Evolutionary conservation across 1,284 basidiomycete species (phyloP).

Genomic region (Psilocybe mexicana): DNA sequence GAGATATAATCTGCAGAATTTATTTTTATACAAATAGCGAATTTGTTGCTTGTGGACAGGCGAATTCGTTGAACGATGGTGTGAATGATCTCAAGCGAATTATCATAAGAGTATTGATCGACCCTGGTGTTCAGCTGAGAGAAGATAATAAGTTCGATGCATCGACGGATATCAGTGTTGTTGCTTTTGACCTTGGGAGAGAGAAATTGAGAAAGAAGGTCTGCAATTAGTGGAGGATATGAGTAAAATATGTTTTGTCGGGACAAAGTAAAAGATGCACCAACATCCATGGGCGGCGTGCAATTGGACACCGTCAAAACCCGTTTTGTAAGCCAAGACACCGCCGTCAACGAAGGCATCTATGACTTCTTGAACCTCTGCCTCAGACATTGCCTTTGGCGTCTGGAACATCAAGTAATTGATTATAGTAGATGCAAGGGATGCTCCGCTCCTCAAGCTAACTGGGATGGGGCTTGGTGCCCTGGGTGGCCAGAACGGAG

Average conservation of each 20-base stretch:
- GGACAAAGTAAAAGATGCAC: constrained; percentile 28
- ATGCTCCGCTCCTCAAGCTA: constrained; percentile 31
- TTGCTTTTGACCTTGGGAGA: constrained; percentile 62
- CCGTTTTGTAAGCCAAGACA: constrained; percentile 62
- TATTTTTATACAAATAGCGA: constrained; percentile 84
- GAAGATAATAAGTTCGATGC: background rate
- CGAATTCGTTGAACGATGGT: constrained; percentile 69
- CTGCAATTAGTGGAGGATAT: constrained; percentile 35
- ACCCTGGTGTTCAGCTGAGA: constrained; percentile 67
- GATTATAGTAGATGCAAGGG: constrained; percentile 41
- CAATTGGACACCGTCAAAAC: constrained; percentile 89
- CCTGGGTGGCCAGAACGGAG: constrained; percentile 58
- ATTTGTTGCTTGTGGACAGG: constrained; percentile 53
- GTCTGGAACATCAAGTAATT: constrained; percentile 61
- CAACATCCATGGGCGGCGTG: constrained; percentile 90
- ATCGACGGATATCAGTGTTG: background rate
- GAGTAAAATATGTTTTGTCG: background rate
- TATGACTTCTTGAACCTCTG: constrained; percentile 66
- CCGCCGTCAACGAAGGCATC: constrained; percentile 74
- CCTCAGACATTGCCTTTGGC: constrained; percentile 60
- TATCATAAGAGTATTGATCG: constrained; percentile 62
- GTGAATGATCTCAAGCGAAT: constrained; percentile 61
- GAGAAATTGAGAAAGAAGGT: constrained; percentile 85
- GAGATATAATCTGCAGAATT: constrained; percentile 85
- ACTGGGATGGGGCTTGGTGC: constrained; percentile 75